These are phyloP conservation scores for Ceratocystis papillata DNA, from an alignment of 2,329 filamentous ascomycete species.

Conservation along the genomic window DNA sequence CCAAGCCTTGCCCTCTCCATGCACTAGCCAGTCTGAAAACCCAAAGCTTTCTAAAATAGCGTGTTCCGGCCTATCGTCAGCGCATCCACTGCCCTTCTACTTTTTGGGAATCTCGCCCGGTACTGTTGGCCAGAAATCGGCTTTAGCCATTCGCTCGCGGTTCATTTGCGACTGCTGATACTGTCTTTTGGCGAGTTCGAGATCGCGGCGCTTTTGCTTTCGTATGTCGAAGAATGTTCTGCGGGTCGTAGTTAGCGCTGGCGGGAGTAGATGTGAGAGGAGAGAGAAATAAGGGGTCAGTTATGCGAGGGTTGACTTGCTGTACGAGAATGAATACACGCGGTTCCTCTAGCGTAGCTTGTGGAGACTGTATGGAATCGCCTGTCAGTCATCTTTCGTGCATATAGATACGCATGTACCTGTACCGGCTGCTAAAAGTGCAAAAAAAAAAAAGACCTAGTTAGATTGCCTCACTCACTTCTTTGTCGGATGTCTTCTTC, in stretches of 20 bases:
- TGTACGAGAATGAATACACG: slow-evolving; percentile 76
- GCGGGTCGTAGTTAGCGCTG: slow-evolving; percentile 17
- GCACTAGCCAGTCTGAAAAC: not conserved
- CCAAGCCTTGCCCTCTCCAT: not conserved
- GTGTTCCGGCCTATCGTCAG: not conserved
- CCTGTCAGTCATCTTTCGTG: not conserved
- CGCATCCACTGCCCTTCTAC: not conserved
- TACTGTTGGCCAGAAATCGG: slow-evolving; percentile 73
- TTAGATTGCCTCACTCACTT: not conserved
- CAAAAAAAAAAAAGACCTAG: not conserved
- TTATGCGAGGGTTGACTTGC: slow-evolving; percentile 35
- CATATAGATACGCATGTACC: not conserved
- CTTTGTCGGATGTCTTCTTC: slow-evolving; percentile 18
- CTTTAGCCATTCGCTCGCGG: slow-evolving; percentile 66
- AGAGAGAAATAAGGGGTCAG: not conserved
- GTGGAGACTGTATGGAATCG: slow-evolving; percentile 3
- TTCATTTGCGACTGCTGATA: slow-evolving; percentile 56
- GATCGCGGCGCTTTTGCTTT: slow-evolving; percentile 54
- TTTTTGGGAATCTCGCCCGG: slow-evolving; percentile 42
- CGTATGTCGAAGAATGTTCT: slow-evolving; percentile 82
- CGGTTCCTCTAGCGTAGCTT: slow-evolving; percentile 40
- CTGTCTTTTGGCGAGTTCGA: slow-evolving; percentile 46
- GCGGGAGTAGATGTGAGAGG: not conserved
- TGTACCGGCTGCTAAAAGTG: too few species aligned
- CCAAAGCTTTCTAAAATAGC: not conserved